A percentile compares a stretch with the other conserved stretches of the same genome.
phyloP scores from a whole-genome alignment of 1,284 basidiomycete species.

The Exsudoporus floridanus region DNA sequence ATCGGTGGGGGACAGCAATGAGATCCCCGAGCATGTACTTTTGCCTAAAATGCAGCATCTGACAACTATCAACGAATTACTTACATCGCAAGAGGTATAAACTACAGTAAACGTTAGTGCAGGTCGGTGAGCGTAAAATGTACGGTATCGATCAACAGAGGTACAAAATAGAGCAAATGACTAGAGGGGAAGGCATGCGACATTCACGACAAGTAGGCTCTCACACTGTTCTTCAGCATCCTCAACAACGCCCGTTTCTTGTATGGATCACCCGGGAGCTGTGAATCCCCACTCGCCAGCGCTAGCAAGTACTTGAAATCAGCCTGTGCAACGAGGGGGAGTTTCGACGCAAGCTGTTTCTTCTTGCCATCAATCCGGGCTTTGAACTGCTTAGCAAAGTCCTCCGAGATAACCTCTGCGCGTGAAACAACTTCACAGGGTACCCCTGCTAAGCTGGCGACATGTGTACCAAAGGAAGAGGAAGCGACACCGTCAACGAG shows the following conservation, averaged over 20 bases:
- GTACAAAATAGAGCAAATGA: conserved; percentile 22
- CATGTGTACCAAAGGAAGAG: conserved; percentile 91
- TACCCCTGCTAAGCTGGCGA: conserved; percentile 85
- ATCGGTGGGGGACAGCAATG: neutral
- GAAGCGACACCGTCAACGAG: conserved; percentile 86
- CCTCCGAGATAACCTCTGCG: conserved; percentile 82
- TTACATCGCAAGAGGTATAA: conserved; percentile 12
- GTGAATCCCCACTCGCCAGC: conserved; percentile 51
- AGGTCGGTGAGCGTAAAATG: neutral
- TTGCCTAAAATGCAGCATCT: conserved; percentile 12
- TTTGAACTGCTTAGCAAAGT: conserved; percentile 86
- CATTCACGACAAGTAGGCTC: conserved; percentile 22
- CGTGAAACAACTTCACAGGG: conserved; percentile 79
- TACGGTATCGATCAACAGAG: conserved; percentile 16
- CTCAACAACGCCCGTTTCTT: conserved; percentile 52
- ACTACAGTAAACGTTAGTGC: neutral
- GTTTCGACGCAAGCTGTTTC: conserved; percentile 49
- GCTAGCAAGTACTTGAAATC: conserved; percentile 80
- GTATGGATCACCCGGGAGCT: conserved; percentile 53
- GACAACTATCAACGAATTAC: neutral
- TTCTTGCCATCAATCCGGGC: conserved; percentile 68
- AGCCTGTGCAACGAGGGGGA: conserved; percentile 80
- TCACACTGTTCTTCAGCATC: conserved; percentile 47
- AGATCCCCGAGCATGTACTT: neutral
- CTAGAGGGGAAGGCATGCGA: neutral